Evolutionary conservation across 257 asterid genomes (phyloP).

Genomic region (Fraxinus pennsylvanica): DNA sequence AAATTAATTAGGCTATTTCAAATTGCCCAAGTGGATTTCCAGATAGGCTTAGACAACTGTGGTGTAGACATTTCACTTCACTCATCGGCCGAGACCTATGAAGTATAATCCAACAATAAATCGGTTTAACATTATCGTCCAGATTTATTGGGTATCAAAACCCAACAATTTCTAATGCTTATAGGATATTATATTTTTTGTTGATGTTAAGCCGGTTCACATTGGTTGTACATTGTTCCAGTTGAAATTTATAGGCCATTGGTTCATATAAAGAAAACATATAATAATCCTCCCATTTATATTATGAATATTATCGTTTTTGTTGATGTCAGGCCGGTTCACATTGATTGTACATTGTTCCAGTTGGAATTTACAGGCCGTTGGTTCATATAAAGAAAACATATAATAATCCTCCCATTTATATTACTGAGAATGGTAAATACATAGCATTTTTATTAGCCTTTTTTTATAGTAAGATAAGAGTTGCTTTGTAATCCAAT

Average conservation of each 20-base stretch:
- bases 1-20: too few species aligned
- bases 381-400: neutral
- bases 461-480: neutral
- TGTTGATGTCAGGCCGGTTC: slow-evolving; percentile 25
- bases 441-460: neutral
- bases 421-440: slow-evolving; percentile 39
- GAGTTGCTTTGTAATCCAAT: neutral
- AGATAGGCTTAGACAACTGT: too few species aligned
- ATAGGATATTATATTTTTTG: too few species aligned
- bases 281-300: slow-evolving; percentile 31
- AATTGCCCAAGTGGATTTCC: too few species aligned
- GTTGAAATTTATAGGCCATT: slow-evolving; percentile 25
- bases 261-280: neutral
- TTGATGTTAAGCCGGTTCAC: slow-evolving; percentile 23
- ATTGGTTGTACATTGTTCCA: neutral
- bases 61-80: too few species aligned
- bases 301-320: slow-evolving; percentile 6
- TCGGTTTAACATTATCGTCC: too few species aligned
- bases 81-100: too few species aligned
- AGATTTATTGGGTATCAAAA: too few species aligned
- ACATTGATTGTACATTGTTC: neutral
- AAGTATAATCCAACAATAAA: too few species aligned
- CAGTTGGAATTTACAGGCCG: slow-evolving; percentile 23
- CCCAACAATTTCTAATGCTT: too few species aligned
- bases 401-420: slow-evolving; percentile 32